Base-by-base conservation (phyloP, 768 basidiomycete species). In the Hirschioporus abietinus region DNA sequence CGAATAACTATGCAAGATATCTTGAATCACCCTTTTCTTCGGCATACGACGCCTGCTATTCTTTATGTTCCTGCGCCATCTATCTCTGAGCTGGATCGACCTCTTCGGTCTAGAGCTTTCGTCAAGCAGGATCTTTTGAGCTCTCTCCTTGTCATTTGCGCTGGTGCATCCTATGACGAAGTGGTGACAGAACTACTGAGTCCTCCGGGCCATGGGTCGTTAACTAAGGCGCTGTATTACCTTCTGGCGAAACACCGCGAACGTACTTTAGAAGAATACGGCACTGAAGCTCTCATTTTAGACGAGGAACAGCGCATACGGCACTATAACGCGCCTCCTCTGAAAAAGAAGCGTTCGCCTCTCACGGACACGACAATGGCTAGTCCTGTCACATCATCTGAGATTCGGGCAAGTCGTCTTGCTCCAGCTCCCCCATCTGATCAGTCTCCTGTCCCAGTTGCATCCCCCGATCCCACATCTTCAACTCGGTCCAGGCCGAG, bases 151-250 rank as follows among this genome's bases (percentile, higher is more conserved):
- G 85, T 93, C 59, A 91, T 96, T 72, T 95, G 92, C 91, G 90
- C 89, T 7, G 86, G 92, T 67, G 84, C 87, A 20, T 85, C 91
- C 67, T 67, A 79, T 17, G 81, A 85, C 18, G 74, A 73, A 27
- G 90, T 93, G 72, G 84, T 81, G 66, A 74, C 80, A 25, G 91
- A 93, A 71, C 80, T 93, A 7, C 84, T 91, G 69, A 85, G 88
- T 30, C 87, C 89, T 12, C 81, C 83, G 20, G 91, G 88, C 23
- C 79, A 84, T 64, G 91, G 90, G 15, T 84, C 86, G 9, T 84
- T 92, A 67, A 90, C 92, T 10, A 96, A 96, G 74, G 92, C 91
- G 0, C 95, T 95, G 76, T 96, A 95, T 74, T 93, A 90, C 73
- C 83, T 96, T 42, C 83, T 96, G 23, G 80, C 85, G 57, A 85